Evolutionary conservation across 192 early-diverging fungal genomes (phyloP), one percentile per base, ranked within the genome.

Genomic region (Entomortierella chlamydospora): DNA sequence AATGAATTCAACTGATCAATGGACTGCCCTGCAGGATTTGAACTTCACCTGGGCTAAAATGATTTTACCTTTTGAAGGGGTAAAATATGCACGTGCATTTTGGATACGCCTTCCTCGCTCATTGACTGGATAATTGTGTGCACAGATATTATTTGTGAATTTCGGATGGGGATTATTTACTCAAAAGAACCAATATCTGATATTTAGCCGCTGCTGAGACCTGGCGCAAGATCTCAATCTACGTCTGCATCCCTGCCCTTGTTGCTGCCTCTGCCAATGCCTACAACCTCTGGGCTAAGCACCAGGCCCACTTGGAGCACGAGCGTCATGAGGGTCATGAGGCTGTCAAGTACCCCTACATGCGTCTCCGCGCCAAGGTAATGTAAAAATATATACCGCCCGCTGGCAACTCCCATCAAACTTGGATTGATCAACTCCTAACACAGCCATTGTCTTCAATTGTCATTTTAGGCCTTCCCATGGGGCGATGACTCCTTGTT

Each of bases 171-270:
- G n/a, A n/a, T n/a, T n/a, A n/a, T n/a, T n/a, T n/a, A n/a, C n/a
- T n/a, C n/a, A 37, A 37, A 10, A 4, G 34, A 4, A 37, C 34
- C 4, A 37, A 7, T 37, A 37, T 37, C 34, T 10, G 5, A 37
- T 57, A 49, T n/a, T n/a, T 61, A 82, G 79, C 57, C 30, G 72
- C 73, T 60, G 65, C 73, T 29, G 57, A 78, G 58, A 67, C 71
- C 58, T 84, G 83, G 79, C 80, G 72, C 66, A 84, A 84, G 56
- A 70, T 84, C 12, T 77, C 83, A 18, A 68, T 84, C 53, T 82
- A 78, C 45, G 73, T 78, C 60, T 72, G 70, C 64, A 61, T 72
- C 39, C 70, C 73, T 31, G 65, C 73, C 25, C 17, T 84, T 50
- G 5, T 81, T 41, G 45, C 68, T 25, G 51, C 79, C 63, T 51